Evolutionary conservation across 116 monocot genomes (phyloP).

Genomic region (Phalaenopsis hybrid): DNA sequence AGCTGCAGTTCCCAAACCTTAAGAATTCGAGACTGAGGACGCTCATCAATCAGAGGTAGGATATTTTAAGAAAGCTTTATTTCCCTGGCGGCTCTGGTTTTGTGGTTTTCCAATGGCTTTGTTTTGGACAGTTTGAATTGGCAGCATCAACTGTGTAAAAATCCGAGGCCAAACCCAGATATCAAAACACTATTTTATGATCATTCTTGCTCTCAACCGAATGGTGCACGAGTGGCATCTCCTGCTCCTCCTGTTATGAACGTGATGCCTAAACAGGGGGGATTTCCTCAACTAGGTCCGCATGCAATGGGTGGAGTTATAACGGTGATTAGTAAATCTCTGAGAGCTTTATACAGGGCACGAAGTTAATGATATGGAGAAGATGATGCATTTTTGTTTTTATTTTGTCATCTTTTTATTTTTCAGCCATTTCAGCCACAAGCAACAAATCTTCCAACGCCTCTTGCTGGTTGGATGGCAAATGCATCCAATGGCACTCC

Average conservation of each 20-base stretch:
- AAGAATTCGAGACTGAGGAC: slow-evolving; percentile 60
- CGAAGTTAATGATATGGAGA: background rate
- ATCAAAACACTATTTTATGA: slow-evolving; percentile 37
- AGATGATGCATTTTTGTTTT: background rate
- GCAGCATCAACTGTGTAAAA: slow-evolving; percentile 45
- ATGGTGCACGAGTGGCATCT: slow-evolving; percentile 25
- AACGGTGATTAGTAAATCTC: background rate
- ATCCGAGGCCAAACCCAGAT: slow-evolving; percentile 27
- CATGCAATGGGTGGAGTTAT: slow-evolving; percentile 20
- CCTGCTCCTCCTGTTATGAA: slow-evolving; percentile 23
- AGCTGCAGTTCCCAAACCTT: slow-evolving; percentile 59
- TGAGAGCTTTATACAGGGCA: slow-evolving; percentile 8
- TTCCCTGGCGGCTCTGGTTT: background rate
- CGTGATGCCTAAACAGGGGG: slow-evolving; percentile 16
- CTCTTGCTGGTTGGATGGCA: slow-evolving; percentile 71
- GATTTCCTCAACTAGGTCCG: slow-evolving; percentile 25
- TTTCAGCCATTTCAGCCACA: slow-evolving; percentile 54
- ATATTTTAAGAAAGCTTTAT: background rate
- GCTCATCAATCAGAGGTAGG: slow-evolving; percentile 75
- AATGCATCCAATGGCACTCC: slow-evolving; percentile 37
- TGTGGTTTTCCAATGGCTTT: slow-evolving; percentile 1
- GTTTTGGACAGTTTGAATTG: slow-evolving; percentile 32
- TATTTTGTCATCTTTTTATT: background rate
- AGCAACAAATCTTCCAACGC: slow-evolving; percentile 36
- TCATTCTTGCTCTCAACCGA: slow-evolving; percentile 26